phyloP scores from a whole-genome alignment of 257 asterid species.

The Asclepias syriaca region DNA sequence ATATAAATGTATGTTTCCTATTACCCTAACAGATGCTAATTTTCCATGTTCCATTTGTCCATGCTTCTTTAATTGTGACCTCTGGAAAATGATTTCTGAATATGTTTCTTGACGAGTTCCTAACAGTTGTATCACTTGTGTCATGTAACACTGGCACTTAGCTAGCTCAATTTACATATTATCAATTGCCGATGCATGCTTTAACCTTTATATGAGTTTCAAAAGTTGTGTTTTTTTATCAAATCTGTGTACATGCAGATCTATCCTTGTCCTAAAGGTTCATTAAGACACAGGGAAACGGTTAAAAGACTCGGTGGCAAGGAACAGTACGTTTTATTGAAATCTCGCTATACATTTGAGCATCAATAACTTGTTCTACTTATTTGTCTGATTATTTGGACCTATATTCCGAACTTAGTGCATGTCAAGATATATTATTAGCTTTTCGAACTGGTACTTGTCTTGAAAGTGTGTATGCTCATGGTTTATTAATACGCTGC shows the following conservation, averaged over 20 bases:
- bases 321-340: slow-evolving; percentile 48
- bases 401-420: background rate
- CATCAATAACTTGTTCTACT: background rate
- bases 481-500: background rate
- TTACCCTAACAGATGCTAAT: background rate
- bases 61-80: background rate
- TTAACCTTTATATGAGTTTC: background rate
- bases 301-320: slow-evolving; percentile 61
- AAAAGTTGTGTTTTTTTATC: background rate
- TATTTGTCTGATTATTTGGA: background rate
- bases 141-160: background rate
- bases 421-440: background rate
- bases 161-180: background rate
- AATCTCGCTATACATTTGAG: background rate
- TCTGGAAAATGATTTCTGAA: background rate
- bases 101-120: background rate
- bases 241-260: slow-evolving; percentile 38
- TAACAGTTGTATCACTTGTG: background rate
- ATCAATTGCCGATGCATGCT: background rate
- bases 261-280: slow-evolving; percentile 82
- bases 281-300: slow-evolving; percentile 57
- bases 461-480: background rate
- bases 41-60: background rate
- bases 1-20: background rate
- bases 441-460: background rate